These are phyloP conservation scores for Allium cepa DNA, from an alignment of 106 monocot genomes.

Conservation along the genomic window DNA sequence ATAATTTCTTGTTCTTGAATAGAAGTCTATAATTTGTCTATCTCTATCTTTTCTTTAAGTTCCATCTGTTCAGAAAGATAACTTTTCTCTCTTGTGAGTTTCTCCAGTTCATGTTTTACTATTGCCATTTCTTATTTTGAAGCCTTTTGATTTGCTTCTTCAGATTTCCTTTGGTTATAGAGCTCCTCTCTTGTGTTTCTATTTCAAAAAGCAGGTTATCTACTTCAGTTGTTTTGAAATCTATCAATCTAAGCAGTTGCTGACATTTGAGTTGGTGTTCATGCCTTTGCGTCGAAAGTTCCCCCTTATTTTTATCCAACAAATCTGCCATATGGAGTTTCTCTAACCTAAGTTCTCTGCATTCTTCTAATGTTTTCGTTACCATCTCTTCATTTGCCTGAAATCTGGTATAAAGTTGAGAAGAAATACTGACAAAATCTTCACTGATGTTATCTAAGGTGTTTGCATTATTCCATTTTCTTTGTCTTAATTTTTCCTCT, in stretches of 20 bases:
- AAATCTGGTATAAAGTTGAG: slow-evolving; percentile 59
- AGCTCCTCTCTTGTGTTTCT: slow-evolving; percentile 47
- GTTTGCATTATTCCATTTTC: slow-evolving; percentile 41
- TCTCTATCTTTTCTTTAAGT: slow-evolving; percentile 23
- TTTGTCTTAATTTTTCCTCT: slow-evolving; percentile 60
- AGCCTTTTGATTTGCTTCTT: slow-evolving; percentile 34
- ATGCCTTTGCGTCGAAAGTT: slow-evolving; percentile 32
- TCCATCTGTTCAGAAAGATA: slow-evolving; percentile 30
- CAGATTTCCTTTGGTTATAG: slow-evolving; percentile 38
- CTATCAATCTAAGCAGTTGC: slow-evolving; percentile 48
- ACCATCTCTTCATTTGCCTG: slow-evolving; percentile 59
- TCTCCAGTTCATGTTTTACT: slow-evolving; percentile 38
- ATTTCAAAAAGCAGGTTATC: slow-evolving; percentile 47
- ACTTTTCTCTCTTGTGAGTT: slow-evolving; percentile 35
- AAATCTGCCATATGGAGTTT: slow-evolving; percentile 49
- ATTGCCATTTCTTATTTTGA: slow-evolving; percentile 38
- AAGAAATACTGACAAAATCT: slow-evolving; percentile 53
- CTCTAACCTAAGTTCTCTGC: slow-evolving; percentile 39
- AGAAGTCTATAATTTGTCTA: slow-evolving; percentile 22
- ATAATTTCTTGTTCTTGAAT: slow-evolving; percentile 19
- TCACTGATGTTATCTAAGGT: slow-evolving; percentile 55
- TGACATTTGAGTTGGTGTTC: slow-evolving; percentile 42
- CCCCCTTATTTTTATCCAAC: slow-evolving; percentile 42
- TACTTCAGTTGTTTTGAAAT: slow-evolving; percentile 63
- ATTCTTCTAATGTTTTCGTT: slow-evolving; percentile 48